Evolutionary conservation across 352 stramenopile genomes (phyloP), one percentile per base, ranked within the genome.

Genomic region (Saprolegnia parasitica): DNA sequence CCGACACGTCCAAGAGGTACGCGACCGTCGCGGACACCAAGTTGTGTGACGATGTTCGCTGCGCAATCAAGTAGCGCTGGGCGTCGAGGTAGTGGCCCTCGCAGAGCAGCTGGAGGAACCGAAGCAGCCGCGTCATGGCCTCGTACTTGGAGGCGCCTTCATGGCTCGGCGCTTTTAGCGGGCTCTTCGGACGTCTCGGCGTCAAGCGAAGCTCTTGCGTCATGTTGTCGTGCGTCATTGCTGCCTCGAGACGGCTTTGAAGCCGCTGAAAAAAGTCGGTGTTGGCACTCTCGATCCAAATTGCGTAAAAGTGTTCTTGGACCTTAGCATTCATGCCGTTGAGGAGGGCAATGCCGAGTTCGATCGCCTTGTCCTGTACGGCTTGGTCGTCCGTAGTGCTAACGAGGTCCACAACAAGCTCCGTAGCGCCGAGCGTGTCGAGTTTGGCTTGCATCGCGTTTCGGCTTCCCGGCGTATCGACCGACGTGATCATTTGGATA

Each of bases 311-410:
- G 26, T 70, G 84, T 46, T 91, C 83, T 70, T 91, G 83, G 0
- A 91, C 83, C 65, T 88, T 77, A 0, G 83, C 80, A 56, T 91
- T 91, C 81, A 91, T 90, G 4, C 81, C 83, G 67, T 90, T 79
- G 23, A 91, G 63, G 4, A 91, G 68, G 11, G 83, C 80, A 15
- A 91, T 81, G 11, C 83, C 83, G 24, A 91, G 76, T 42, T 84
- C 72, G 47, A 91, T 78, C 68, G 80, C 79, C 23, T 74, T 83
- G 18, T 76, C 71, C 72, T 90, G 87, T 13, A 91, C 56, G 6
- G 74, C 65, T 21, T 87, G 79, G 45, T 87, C 82, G 15, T 88
- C 80, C 20, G 80, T 68, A 1, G 66, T 78, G 21, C 80, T 68
- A 32, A 91, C 83, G 20, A 91, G 55, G 24, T 89, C 73, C 0